A percentile compares a stretch with the other conserved stretches of the same genome.
phyloP scores from a whole-genome alignment of 2,329 filamentous ascomycete species.

The Ophiostoma tasmaniense region DNA sequence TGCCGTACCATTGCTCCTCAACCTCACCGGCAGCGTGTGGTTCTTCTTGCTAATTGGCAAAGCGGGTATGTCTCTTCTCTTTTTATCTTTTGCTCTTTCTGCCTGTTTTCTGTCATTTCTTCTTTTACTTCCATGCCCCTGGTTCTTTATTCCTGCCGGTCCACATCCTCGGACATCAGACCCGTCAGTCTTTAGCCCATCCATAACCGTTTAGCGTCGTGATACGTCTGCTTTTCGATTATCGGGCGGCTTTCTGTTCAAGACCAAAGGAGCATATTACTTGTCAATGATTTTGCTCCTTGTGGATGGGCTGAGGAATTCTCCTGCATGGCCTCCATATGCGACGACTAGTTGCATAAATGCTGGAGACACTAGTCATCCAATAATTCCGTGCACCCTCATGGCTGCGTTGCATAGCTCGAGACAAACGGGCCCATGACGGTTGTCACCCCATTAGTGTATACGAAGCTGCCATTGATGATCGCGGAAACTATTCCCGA shows the following conservation, averaged over 20 bases:
- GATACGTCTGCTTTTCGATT: not conserved
- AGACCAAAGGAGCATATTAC: not conserved
- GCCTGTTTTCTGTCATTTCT: not conserved
- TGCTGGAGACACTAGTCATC: not conserved
- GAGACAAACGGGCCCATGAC: not conserved
- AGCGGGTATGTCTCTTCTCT: conserved; percentile 55
- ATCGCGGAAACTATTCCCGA: not conserved
- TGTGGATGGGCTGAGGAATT: not conserved
- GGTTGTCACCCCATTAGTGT: not conserved
- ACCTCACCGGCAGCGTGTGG: conserved; percentile 90
- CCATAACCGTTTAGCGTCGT: not conserved
- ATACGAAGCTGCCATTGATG: not conserved
- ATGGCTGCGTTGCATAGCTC: not conserved
- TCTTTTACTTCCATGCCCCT: not conserved
- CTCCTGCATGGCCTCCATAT: not conserved
- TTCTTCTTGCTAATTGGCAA: conserved; percentile 92
- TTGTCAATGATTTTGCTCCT: not conserved
- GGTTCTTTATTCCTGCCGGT: not conserved
- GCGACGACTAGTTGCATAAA: not conserved
- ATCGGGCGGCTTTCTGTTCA: not conserved
- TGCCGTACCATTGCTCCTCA: conserved; percentile 73
- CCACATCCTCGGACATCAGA: not conserved
- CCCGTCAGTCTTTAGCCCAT: not conserved
- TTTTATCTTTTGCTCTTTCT: not conserved
- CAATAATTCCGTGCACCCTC: not conserved